Conservation (phyloP, 1,284 basidiomycete species). For the Earliella scabrosa region DNA sequence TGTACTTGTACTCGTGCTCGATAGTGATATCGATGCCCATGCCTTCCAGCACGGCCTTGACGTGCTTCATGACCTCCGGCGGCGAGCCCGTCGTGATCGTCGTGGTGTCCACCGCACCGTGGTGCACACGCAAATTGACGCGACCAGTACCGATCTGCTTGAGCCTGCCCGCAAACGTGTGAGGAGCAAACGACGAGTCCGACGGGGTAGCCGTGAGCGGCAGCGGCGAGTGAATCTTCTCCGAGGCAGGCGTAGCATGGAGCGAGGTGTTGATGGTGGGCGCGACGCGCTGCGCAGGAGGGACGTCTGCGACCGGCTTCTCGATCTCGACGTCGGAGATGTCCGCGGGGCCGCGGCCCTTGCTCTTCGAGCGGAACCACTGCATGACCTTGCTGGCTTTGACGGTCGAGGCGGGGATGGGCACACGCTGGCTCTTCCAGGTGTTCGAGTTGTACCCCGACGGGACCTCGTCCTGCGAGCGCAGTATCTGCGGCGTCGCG, state of each 20-base stretch:
- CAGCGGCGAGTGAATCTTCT: conserved; percentile 31
- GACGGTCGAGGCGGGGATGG: conserved; percentile 66
- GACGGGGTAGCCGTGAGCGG: conserved; percentile 42
- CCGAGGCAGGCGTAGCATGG: conserved; percentile 30
- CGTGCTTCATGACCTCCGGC: conserved; percentile 86
- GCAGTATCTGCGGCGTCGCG: conserved; percentile 27
- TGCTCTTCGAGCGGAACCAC: conserved; percentile 79
- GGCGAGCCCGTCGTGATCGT: conserved; percentile 89
- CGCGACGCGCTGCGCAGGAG: conserved; percentile 30
- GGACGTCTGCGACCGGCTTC: conserved; percentile 18
- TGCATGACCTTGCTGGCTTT: conserved; percentile 82
- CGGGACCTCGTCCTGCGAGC: conserved; percentile 7
- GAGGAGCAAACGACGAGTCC: conserved; percentile 48
- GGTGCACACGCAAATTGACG: conserved; percentile 80
- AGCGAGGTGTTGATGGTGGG: conserved; percentile 34
- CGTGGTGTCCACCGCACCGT: conserved; percentile 92
- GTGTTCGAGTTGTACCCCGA: conserved; percentile 12
- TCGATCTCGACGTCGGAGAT: conserved; percentile 39
- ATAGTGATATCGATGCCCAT: conserved; percentile 93
- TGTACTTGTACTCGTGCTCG: conserved; percentile 89
- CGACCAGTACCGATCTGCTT: conserved; percentile 42
- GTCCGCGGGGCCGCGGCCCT: conserved; percentile 42
- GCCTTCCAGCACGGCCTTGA: conserved; percentile 77
- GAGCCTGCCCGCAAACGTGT: conserved; percentile 49
- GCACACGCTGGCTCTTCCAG: conserved; percentile 30